Evolutionary conservation across 2,329 filamentous ascomycete species (phyloP), one percentile per base, ranked within the genome.

Genomic region (Podosphaera fusca): DNA sequence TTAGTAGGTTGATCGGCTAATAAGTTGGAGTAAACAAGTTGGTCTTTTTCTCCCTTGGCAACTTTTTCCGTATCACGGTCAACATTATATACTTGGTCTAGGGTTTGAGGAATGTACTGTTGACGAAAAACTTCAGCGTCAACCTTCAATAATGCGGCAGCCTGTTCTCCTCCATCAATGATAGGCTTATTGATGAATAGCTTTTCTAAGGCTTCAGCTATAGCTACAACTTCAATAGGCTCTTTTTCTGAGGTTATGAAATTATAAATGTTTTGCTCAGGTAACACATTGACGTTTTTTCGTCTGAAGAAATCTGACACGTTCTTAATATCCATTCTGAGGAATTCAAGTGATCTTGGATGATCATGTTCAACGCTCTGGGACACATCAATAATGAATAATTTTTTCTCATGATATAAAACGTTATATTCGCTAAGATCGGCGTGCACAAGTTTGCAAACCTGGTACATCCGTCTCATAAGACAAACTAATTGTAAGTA

Each of bases 241-340:
- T 80, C 83, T 8, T 80, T 73, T 0, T 75, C 67, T 0, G 75
- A 71, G 0, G 81, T 87, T 65, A 96, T 81, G 69, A 95, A 96
- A 62, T 82, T 78, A 70, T 94, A 98, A 9, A 88, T 74, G n/a
- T 77, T 73, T 36, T 84, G 80, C 69, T 96, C 90, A 1, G 82
- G 72, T 2, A 98, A 74, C 0, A 80, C 84, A 60, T 94, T 81
- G 1, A 96, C 87, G 46, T 84, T 84, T 68, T 95, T 84, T 29
- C 85, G 78, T 35, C 81, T 76, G 78, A 96, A 98, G 71, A 94
- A 98, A 69, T 94, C 87, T 30, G 81, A 84, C 1, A 94, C 81
- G 67, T 98, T 98, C 75, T 95, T 96, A 70, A 98, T 88, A 67
- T 98, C 92, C 89, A 95, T 96, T 38, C 92, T 82, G 64, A 98